These are phyloP conservation scores for Plasmodium gonderi DNA, from an alignment of 169 alveolate genomes.

Conservation along the genomic window DNA sequence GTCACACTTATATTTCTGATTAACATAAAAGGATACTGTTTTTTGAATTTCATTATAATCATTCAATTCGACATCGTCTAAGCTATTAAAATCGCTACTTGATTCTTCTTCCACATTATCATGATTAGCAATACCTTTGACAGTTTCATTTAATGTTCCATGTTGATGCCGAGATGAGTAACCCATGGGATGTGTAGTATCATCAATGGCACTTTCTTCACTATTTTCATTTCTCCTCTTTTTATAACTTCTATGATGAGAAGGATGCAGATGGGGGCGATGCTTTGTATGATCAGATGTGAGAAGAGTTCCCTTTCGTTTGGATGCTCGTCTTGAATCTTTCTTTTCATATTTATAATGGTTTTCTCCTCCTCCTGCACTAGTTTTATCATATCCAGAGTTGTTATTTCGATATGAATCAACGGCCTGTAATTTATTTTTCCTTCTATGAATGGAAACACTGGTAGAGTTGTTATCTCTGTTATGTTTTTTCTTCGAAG, in stretches of 20 bases:
- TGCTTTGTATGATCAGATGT: background rate
- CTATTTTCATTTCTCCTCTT: background rate
- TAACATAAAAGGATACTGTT: conserved; percentile 27
- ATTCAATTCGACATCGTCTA: background rate
- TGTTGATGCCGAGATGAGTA: background rate
- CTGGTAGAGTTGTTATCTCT: background rate
- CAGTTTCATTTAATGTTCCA: background rate
- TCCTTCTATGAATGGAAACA: background rate
- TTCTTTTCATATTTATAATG: background rate
- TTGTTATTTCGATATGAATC: background rate
- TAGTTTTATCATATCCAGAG: background rate
- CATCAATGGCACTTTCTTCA: background rate
- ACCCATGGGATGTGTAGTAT: too few species aligned
- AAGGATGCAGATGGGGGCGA: background rate
- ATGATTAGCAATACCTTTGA: background rate
- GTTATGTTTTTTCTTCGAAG: background rate
- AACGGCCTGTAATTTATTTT: background rate
- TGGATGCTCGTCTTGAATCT: background rate
- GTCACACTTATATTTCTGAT: conserved; percentile 61
- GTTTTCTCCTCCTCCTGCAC: background rate
- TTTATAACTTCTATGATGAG: conserved; percentile 16
- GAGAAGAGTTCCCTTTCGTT: background rate
- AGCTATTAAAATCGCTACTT: background rate
- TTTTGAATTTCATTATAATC: conserved; percentile 1
- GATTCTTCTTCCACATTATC: background rate